Base-by-base conservation (phyloP, 208 protist genomes). In the Acanthamoeba castellanii region DNA sequence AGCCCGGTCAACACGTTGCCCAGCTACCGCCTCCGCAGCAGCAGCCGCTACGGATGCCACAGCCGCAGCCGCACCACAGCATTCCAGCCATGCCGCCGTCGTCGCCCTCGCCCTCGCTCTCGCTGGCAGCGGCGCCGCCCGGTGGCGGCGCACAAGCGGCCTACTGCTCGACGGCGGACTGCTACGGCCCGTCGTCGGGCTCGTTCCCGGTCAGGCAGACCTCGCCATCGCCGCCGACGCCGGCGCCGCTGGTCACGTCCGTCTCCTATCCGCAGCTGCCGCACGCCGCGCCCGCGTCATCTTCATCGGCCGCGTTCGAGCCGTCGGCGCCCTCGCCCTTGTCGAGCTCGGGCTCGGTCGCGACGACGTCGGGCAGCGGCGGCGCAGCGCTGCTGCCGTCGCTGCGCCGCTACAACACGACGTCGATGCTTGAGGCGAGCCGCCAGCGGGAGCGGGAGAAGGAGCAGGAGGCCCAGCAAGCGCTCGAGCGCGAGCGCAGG, bases 391-490 rank as follows among this genome's bases (percentile, higher is more conserved):
- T 85, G 76, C 76, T 37, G 47, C 76, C 76, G 13, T 85, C 76
- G 3, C 76, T 85, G 16, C 76, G 76, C 47, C 76, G 76, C 6
- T 42, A 34, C 47, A 85, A 57, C 47, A 85, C 76, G 9, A 32
- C 76, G 25, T 85, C 76, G 47, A 16, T 85, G 6, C 11, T 85
- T 1, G 76, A 85, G 76, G 22, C 76, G 27, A 85, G 5, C 11
- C 76, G 76, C 45, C 76, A 85, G 76, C 76, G 76, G 8, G 76
- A 85, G 45, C 76, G 76, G 22, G 76, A 85, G 47, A 20, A 32
- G 76, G 76, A 85, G 76, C 45, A 27, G 13, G 76, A 85, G 76
- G 45, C 37, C 22, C 27, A 85, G 76, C 76, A 34, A 32, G 11
- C 13, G 47, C 8, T 32, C 47, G 76, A 52, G 16, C 76, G 76